phyloP scores from a whole-genome alignment of 345 rosid genomes.

The Aquilaria yunnanensis region DNA sequence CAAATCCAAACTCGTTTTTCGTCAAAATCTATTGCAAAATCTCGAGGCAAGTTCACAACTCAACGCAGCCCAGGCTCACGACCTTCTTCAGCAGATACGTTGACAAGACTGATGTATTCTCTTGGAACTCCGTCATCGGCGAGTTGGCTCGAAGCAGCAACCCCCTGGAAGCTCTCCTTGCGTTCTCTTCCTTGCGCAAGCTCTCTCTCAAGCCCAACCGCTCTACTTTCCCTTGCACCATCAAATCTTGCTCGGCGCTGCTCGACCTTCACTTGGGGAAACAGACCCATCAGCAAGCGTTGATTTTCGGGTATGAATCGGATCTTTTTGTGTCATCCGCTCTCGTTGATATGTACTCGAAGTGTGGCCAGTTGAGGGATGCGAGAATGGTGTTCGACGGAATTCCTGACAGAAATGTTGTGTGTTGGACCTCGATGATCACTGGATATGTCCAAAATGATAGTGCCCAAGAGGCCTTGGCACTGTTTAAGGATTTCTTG shows the following conservation, averaged over 20 bases:
- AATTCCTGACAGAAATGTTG: slow-evolving; percentile 61
- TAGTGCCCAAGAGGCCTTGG: slow-evolving; percentile 41
- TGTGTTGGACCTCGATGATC: slow-evolving; percentile 86
- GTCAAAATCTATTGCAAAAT: slow-evolving; percentile 12
- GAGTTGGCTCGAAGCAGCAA: slow-evolving; percentile 79
- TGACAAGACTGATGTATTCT: slow-evolving; percentile 55
- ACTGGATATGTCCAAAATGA: slow-evolving; percentile 65
- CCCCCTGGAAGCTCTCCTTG: slow-evolving; percentile 64
- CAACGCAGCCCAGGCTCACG: slow-evolving; percentile 43
- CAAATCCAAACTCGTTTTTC: slow-evolving; percentile 10
- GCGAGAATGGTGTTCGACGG: slow-evolving; percentile 74
- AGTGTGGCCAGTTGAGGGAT: slow-evolving; percentile 49
- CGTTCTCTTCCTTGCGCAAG: slow-evolving; percentile 77
- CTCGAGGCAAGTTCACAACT: slow-evolving; percentile 19
- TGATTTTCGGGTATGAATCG: slow-evolving; percentile 54
- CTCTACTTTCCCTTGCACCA: slow-evolving; percentile 73
- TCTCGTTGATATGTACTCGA: slow-evolving; percentile 64
- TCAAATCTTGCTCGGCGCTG: slow-evolving; percentile 82
- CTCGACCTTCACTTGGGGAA: slow-evolving; percentile 61
- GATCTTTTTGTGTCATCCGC: slow-evolving; percentile 80
- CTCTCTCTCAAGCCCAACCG: slow-evolving; percentile 67
- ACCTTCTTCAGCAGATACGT: slow-evolving; percentile 64
- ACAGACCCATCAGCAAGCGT: slow-evolving; percentile 81
- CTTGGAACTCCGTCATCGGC: slow-evolving; percentile 90
- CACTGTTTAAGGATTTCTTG: slow-evolving; percentile 63